Evolutionary conservation across 2,329 filamentous ascomycete species (phyloP), one percentile per base, ranked within the genome.

Genomic region (Aspergillus costaricaensis): DNA sequence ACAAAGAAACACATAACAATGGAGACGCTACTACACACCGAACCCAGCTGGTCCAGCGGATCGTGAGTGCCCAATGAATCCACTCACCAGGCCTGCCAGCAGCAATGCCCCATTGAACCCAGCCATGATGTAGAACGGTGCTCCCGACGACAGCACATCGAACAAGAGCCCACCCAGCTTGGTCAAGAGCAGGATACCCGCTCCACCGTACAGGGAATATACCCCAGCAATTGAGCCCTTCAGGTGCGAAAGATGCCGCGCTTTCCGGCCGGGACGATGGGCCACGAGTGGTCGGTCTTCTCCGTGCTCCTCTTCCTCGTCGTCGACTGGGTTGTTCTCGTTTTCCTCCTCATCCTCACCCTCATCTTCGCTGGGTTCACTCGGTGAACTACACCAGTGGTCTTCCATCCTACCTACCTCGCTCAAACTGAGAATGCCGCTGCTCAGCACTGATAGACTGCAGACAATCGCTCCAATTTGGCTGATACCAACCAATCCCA

Each of bases 391-490:
- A 21, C 32, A 50, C 43, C 21, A 23, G 5, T 30, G 25, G 5
- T 55, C 27, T 7, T 30, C 44, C 30, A 55, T n/a, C 39, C n/a
- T 30, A 38, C 17, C 39, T 15, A 50, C 41, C 14, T 32, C 58
- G 36, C 63, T 69, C 59, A 71, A 68, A 44, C 79, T 67, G 76
- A 96, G 81, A 21, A 98, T 89, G 4, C 92, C 93, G 15, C 87
- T 87, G 39, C 92, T 92, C 2, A 99, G 83, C 0, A 95, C 86
- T 0, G 91, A 92, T n/a, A 99, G 84, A 65, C 91, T 96, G 78
- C 93, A 97, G 0, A 99, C 95, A 61, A 99, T 98, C 10, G 92
- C 90, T 2, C 94, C 95, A 63, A 99, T 98, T 76, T 99, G 95
- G 70, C 91, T 96, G 71, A 96, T 86, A 14, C 95, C 95, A 41